Base-by-base conservation (phyloP, 2,329 filamentous ascomycete species). In the Pseudogymnoascus sp. region DNA sequence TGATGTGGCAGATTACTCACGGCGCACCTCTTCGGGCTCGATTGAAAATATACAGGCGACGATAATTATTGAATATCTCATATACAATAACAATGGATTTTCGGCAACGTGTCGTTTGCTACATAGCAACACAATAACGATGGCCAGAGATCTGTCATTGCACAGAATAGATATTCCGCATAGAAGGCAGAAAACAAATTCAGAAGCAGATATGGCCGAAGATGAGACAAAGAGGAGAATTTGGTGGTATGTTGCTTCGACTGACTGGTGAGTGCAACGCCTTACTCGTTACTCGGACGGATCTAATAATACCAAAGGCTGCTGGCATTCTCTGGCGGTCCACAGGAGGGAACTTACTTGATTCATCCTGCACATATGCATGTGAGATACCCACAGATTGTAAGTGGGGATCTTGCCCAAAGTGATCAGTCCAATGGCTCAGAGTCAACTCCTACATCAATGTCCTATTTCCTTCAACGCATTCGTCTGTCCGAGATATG, bases 191-290 rank as follows among this genome's bases (percentile, higher is more conserved):
- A 58, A 63, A 59, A 65, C 59, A 59, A 66, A 54, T 58, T 61
- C 58, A 11, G 14, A 62, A 8, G 62, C 67, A 14, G 63, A 70
- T 33, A 66, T 69, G 14, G 63, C 73, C 6, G 64, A 66, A n/a
- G 65, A 70, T 6, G 75, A 77, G 57, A 69, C 73, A 2, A 70
- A 70, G 25, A 63, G 75, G 33, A 71, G 75, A n/a, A 64, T 75
- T 2, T 76, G 74, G 75, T 76, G 74, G 74, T 74, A 77, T 65
- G 62, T 76, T 6, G 70, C 67, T 20, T 65, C 70, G 8, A 70
- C 70, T 37, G 74, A 76, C 59, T 76, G 74, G 74, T 72, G 65
- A 57, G 66, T 58, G 6, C 12, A 38, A 18, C 14, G 36, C 12
- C 16, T 6, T 60, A 59, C 60, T 39, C 41, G 59, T 25, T 61